Conservation (phyloP, 2,329 filamentous ascomycete genomes). For the Alternaria postmessia region DNA sequence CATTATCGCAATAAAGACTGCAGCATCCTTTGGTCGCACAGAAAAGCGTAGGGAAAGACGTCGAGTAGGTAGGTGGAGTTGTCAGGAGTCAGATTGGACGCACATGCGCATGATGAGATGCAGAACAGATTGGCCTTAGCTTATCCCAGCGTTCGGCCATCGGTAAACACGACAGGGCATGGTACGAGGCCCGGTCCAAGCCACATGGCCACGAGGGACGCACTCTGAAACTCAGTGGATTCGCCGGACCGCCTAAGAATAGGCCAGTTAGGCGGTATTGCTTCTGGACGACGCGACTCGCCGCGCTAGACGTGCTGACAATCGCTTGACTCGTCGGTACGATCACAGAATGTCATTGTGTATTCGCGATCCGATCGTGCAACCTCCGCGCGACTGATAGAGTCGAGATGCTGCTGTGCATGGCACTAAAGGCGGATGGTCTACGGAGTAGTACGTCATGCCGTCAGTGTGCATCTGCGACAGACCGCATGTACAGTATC, state of each 20-base stretch:
- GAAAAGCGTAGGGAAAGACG: slow-evolving; percentile 1
- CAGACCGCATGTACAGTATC: not conserved
- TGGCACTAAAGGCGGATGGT: not conserved
- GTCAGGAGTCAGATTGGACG: slow-evolving; percentile 3
- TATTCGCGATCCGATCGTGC: slow-evolving; percentile 2
- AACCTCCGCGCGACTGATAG: not conserved
- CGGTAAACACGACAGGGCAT: slow-evolving; percentile 12
- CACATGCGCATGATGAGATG: slow-evolving; percentile 15
- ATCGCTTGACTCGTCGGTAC: slow-evolving; percentile 7
- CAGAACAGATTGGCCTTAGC: slow-evolving; percentile 12
- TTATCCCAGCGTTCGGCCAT: slow-evolving; percentile 13
- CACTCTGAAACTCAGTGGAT: slow-evolving; percentile 10
- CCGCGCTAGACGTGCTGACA: slow-evolving; percentile 6
- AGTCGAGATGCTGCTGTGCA: not conserved
- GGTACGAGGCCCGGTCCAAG: slow-evolving; percentile 6
- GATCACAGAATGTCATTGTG: not conserved
- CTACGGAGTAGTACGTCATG: not conserved
- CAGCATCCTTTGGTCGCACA: slow-evolving; percentile 18
- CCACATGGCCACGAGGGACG: slow-evolving; percentile 13
- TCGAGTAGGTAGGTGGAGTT: slow-evolving; percentile 7
- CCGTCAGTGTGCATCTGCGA: slow-evolving; percentile 3
- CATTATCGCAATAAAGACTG: slow-evolving; percentile 16
- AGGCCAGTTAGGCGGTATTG: not conserved
- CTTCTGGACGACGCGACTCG: slow-evolving; percentile 3
- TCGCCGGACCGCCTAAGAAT: slow-evolving; percentile 7